Percentiles rank a stretch among this genome's conserved stretches.
Conservation (phyloP, 768 basidiomycete genomes). For the Amanita pallidorosea region DNA sequence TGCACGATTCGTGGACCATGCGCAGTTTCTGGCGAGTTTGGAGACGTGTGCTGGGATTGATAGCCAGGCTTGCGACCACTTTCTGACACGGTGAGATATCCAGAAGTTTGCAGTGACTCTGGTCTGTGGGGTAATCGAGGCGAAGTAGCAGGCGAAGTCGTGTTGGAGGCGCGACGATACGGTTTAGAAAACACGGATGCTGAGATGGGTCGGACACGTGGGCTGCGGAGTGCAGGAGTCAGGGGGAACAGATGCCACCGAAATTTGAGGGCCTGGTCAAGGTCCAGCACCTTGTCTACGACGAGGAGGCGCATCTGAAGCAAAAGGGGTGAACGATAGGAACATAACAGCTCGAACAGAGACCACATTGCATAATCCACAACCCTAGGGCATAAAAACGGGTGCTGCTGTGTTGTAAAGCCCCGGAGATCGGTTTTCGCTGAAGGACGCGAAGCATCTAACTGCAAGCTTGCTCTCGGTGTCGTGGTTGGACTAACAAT, state of each 20-base stretch:
- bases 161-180: slow-evolving; percentile 31
- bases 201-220: slow-evolving; percentile 30
- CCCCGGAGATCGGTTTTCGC: slow-evolving; percentile 16
- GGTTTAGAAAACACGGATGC: slow-evolving; percentile 49
- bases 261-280: slow-evolving; percentile 40
- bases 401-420: slow-evolving; percentile 12
- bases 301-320: slow-evolving; percentile 56
- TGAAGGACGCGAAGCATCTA: slow-evolving; percentile 20
- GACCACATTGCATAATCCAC: slow-evolving; percentile 72
- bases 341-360: slow-evolving; percentile 52
- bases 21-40: slow-evolving; percentile 14
- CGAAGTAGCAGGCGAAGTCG: slow-evolving; percentile 37
- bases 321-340: slow-evolving; percentile 49
- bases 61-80: slow-evolving; percentile 16
- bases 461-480: slow-evolving; percentile 34
- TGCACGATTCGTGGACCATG: slow-evolving; percentile 45
- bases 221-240: slow-evolving; percentile 14
- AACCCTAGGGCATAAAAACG: slow-evolving; percentile 36
- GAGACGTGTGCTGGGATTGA: slow-evolving; percentile 18
- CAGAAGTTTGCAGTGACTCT: slow-evolving; percentile 15
- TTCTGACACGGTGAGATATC: slow-evolving; percentile 9
- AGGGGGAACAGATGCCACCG: slow-evolving; percentile 13
- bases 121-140: slow-evolving; percentile 18
- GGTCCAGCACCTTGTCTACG: slow-evolving; percentile 47
- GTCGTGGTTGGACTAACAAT: slow-evolving; percentile 42